These are phyloP conservation scores for Parmelia sp. DNA, from an alignment of 495 filamentous ascomycete genomes.

Conservation along the genomic window DNA sequence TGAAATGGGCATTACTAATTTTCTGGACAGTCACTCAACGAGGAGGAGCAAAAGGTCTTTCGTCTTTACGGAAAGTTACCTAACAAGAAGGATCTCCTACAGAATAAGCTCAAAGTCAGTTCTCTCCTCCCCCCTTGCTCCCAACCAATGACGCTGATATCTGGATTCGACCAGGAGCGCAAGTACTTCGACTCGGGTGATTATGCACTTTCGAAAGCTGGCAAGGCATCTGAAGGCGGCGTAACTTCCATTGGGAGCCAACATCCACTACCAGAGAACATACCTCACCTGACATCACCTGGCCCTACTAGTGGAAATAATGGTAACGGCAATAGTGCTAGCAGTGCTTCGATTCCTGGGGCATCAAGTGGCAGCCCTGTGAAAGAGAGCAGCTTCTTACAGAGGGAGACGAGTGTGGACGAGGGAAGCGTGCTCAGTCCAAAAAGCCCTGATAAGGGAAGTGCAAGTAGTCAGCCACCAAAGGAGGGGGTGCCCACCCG, in stretches of 20 bases:
- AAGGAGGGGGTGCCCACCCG: conserved; percentile 61
- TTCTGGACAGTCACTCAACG: conserved; percentile 62
- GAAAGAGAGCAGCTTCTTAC: conserved; percentile 79
- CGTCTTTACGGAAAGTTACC: conserved; percentile 95
- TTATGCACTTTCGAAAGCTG: conserved; percentile 96
- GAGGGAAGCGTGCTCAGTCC: conserved; percentile 36
- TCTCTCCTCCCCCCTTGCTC: conserved; percentile 11
- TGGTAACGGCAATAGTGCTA: conserved; percentile 33
- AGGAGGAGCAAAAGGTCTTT: conserved; percentile 92
- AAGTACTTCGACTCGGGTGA: conserved; percentile 99
- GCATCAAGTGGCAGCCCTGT: conserved; percentile 68
- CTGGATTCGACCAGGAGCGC: conserved; percentile 60
- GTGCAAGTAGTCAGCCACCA: conserved; percentile 42
- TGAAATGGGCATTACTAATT: conserved; percentile 9
- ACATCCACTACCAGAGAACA: conserved; percentile 91
- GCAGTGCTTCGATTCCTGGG: conserved; percentile 44
- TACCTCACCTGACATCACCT: conserved; percentile 82
- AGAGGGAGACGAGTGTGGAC: conserved; percentile 67
- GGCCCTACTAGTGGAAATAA: conserved; percentile 39
- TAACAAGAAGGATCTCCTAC: conserved; percentile 89
- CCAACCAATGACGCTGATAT: conserved; percentile 5
- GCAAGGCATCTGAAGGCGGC: conserved; percentile 90
- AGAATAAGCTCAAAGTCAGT: conserved; percentile 84
- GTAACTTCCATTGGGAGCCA: conserved; percentile 89
- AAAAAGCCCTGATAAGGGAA: conserved; percentile 33